phyloP scores from a whole-genome alignment of 2,329 filamentous ascomycete species.

The Fusarium scirpi region DNA sequence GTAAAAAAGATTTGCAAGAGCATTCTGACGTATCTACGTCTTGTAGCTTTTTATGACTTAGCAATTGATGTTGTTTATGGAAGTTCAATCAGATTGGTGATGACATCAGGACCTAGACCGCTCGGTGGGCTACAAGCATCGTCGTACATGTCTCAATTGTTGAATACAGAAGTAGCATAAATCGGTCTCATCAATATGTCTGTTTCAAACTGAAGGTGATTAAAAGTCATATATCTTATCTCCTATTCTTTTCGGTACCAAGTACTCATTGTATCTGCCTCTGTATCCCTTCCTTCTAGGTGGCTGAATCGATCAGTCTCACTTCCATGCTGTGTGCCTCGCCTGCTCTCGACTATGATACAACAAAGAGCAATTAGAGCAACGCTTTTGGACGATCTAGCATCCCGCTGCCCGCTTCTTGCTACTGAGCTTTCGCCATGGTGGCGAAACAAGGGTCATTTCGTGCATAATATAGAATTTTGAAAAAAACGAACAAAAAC shows the following conservation, averaged over 20 bases:
- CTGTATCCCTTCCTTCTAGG: slow-evolving; percentile 3
- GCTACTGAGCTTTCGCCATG: slow-evolving; percentile 4
- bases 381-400: neutral
- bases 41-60: slow-evolving; percentile 32
- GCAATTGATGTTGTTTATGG: slow-evolving; percentile 37
- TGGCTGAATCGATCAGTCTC: slow-evolving; percentile 1
- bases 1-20: slow-evolving; percentile 35
- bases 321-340: neutral
- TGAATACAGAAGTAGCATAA: neutral
- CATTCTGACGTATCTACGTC: slow-evolving; percentile 18
- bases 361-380: slow-evolving; percentile 35
- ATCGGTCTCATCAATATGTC: neutral
- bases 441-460: slow-evolving; percentile 5
- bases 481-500: slow-evolving; percentile 3
- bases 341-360: slow-evolving; percentile 30
- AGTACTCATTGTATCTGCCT: slow-evolving; percentile 21
- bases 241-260: slow-evolving; percentile 20
- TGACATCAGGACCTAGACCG: neutral
- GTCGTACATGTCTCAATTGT: neutral
- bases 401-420: slow-evolving; percentile 5
- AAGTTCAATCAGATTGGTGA: neutral
- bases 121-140: neutral
- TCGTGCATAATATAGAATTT: slow-evolving; percentile 34
- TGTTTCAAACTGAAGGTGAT: neutral
- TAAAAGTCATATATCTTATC: slow-evolving; percentile 20